These are phyloP conservation scores for Boletus fagicola DNA, from an alignment of 768 basidiomycete genomes.

Conservation along the genomic window DNA sequence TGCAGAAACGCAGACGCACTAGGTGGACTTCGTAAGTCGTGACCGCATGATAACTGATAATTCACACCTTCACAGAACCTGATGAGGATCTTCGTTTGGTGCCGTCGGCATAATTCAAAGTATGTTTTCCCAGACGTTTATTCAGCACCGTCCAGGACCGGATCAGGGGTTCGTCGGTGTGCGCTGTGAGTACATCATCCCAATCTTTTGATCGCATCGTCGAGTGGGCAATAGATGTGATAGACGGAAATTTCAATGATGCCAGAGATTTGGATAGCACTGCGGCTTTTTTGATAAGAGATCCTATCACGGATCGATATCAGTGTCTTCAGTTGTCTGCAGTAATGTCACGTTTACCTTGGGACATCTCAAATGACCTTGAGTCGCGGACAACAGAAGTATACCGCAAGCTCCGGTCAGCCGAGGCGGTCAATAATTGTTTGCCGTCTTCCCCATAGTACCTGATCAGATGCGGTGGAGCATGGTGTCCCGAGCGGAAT, in stretches of 20 bases:
- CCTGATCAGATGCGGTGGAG: constrained; percentile 86
- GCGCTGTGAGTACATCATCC: constrained; percentile 95
- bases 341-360: constrained; percentile 53
- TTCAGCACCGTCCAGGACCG: constrained; percentile 86
- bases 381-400: constrained; percentile 95
- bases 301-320: constrained; percentile 49
- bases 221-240: constrained; percentile 77
- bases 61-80: constrained; percentile 70
- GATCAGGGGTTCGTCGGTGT: constrained; percentile 77
- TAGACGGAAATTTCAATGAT: constrained; percentile 80
- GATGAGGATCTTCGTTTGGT: constrained; percentile 46
- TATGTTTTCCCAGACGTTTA: constrained; percentile 78
- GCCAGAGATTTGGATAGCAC: constrained; percentile 74
- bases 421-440: constrained; percentile 82
- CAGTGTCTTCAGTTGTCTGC: not conserved
- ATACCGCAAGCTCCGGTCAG: constrained; percentile 85
- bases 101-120: constrained; percentile 55
- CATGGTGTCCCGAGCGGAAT: constrained; percentile 88
- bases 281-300: constrained; percentile 78
- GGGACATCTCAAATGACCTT: constrained; percentile 89
- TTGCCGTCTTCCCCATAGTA: constrained; percentile 99
- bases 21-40: not conserved
- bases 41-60: not conserved
- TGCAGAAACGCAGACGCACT: constrained; percentile 86
- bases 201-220: constrained; percentile 86